Evolutionary conservation across 202 grass and related monocot species (phyloP).

Genomic region (Setaria viridis): DNA sequence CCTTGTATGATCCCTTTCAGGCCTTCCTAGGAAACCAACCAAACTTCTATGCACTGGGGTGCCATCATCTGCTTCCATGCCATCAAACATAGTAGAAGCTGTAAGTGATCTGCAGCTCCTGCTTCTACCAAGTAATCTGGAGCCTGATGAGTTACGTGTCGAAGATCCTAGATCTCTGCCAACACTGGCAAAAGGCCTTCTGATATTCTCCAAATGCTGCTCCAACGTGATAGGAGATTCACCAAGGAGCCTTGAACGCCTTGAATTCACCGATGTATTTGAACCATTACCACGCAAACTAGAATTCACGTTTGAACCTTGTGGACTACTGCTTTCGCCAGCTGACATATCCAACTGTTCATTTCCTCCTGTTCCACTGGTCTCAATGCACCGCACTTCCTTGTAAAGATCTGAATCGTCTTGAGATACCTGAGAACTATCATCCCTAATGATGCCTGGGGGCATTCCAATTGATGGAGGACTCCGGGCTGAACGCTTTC

Average conservation of each 20-base stretch:
- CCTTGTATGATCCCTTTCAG: slow-evolving; percentile 64
- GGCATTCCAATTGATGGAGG: slow-evolving; percentile 56
- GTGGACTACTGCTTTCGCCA: slow-evolving; percentile 59
- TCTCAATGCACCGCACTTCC: slow-evolving; percentile 92
- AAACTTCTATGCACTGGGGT: slow-evolving; percentile 78
- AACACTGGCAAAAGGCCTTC: slow-evolving; percentile 59
- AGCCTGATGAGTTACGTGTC: slow-evolving; percentile 42
- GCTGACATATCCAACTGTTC: slow-evolving; percentile 47
- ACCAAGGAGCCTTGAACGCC: slow-evolving; percentile 37
- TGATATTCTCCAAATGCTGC: slow-evolving; percentile 95
- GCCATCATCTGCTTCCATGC: slow-evolving; percentile 59
- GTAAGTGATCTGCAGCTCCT: slow-evolving; percentile 82
- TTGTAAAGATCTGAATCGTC: slow-evolving; percentile 81
- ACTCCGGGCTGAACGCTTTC: slow-evolving; percentile 56
- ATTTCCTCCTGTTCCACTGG: slow-evolving; percentile 47
- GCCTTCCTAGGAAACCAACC: slow-evolving; percentile 68
- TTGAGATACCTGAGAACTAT: slow-evolving; percentile 53
- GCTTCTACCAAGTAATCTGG: slow-evolving; percentile 79
- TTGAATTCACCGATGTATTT: slow-evolving; percentile 53
- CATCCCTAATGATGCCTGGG: slow-evolving; percentile 48
- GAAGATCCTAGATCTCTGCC: slow-evolving; percentile 58
- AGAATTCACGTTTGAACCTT: slow-evolving; percentile 49
- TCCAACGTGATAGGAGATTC: slow-evolving; percentile 80
- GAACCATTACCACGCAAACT: slow-evolving; percentile 43
- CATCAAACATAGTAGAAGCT: slow-evolving; percentile 63